A percentile compares a stretch with the other conserved stretches of the same genome.
phyloP scores from a whole-genome alignment of 177 flowering plant species.

The Tripterygium wilfordii region DNA sequence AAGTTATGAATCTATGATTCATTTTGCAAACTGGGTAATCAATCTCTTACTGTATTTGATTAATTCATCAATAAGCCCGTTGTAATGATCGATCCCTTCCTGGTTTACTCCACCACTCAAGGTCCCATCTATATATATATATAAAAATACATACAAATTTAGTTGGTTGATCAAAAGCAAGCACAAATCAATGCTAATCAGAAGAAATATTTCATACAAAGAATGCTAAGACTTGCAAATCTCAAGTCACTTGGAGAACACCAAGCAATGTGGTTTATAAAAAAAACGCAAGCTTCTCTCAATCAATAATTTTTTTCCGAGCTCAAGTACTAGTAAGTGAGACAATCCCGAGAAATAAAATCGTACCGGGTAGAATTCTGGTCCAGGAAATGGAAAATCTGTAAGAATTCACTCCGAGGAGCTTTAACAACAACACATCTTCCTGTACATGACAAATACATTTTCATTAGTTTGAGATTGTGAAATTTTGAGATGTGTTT shows the following conservation, averaged over 20 bases:
- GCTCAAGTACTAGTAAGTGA: too few relatives aligned
- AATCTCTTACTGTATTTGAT: constrained; percentile 12
- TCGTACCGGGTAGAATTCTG: constrained; percentile 21
- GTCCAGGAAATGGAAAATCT: constrained; percentile 32
- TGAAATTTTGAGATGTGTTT: background rate
- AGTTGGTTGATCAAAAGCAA: too few relatives aligned
- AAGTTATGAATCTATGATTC: too few relatives aligned
- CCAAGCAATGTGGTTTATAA: too few relatives aligned
- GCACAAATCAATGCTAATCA: too few relatives aligned
- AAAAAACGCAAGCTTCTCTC: too few relatives aligned
- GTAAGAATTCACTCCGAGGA: constrained; percentile 16
- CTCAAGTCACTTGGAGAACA: too few relatives aligned
- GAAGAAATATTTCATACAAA: too few relatives aligned
- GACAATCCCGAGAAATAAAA: background rate
- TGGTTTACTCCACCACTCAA: constrained; percentile 18
- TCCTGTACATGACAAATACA: constrained; percentile 9
- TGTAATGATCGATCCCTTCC: constrained; percentile 25
- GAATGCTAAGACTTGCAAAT: too few relatives aligned
- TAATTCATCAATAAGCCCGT: constrained; percentile 21
- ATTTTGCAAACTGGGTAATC: too few relatives aligned
- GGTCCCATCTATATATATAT: constrained; percentile 10
- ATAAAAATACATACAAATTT: too few relatives aligned
- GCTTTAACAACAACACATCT: constrained; percentile 14
- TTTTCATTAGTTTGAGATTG: background rate
- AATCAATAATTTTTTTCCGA: too few relatives aligned